Conservation (phyloP, 495 filamentous ascomycete species). For the Aspergillus mulundensis region DNA sequence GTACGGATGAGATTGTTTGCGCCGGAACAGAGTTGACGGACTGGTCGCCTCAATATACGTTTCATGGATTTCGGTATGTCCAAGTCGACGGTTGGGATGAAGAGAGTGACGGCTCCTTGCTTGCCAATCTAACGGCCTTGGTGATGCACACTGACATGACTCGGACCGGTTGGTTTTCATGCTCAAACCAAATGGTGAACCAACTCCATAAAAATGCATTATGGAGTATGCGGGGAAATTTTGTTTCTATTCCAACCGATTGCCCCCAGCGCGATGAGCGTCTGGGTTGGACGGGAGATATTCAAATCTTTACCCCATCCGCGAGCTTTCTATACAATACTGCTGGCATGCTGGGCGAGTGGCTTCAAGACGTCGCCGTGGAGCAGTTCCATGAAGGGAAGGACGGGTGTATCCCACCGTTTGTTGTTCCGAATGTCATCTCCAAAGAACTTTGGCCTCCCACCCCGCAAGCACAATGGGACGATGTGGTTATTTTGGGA, state of each 20-base stretch:
- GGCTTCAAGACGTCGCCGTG: slow-evolving; percentile 43
- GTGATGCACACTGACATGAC: slow-evolving; percentile 51
- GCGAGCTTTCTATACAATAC: slow-evolving; percentile 51
- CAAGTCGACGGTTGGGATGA: slow-evolving; percentile 44
- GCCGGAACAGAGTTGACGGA: slow-evolving; percentile 1
- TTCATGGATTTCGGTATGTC: slow-evolving; percentile 54
- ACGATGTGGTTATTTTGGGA: slow-evolving; percentile 43
- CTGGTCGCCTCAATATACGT: slow-evolving; percentile 46
- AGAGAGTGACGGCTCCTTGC: slow-evolving; percentile 1
- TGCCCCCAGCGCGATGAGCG: slow-evolving; percentile 57
- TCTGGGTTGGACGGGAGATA: slow-evolving; percentile 56
- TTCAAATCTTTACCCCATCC: slow-evolving; percentile 48
- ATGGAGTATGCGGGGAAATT: slow-evolving; percentile 57
- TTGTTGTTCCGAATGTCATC: slow-evolving; percentile 40
- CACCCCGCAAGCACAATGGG: slow-evolving; percentile 44
- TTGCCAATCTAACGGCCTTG: slow-evolving; percentile 33
- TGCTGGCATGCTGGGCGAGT: slow-evolving; percentile 45
- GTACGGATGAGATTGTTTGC: slow-evolving; percentile 34
- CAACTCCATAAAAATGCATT: slow-evolving; percentile 47
- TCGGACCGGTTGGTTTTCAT: slow-evolving; percentile 44
- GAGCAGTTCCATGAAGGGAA: slow-evolving; percentile 32
- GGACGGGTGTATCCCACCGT: slow-evolving; percentile 17
- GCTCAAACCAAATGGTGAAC: slow-evolving; percentile 45
- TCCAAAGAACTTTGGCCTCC: slow-evolving; percentile 22
- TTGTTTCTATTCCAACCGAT: slow-evolving; percentile 52